A percentile compares a stretch with the other conserved stretches of the same genome.
These are phyloP conservation scores for Kickxella alabastrina DNA, from an alignment of 192 early-diverging fungal genomes.

Conservation along the genomic window DNA sequence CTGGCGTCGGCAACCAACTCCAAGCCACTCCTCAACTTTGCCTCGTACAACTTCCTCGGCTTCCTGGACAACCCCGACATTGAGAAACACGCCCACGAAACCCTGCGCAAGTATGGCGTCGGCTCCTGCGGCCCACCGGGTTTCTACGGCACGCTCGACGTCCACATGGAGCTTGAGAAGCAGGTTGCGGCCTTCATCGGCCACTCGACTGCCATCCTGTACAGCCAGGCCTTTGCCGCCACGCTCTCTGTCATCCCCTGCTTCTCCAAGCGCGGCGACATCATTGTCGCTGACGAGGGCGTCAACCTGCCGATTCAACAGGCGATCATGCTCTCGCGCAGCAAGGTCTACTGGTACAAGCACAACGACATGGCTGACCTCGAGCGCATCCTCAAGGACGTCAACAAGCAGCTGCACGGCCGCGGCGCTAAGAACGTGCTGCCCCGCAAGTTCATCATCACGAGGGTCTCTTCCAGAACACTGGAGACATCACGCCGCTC, in stretches of 20 bases:
- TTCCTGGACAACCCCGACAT: conserved; percentile 68
- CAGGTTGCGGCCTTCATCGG: conserved; percentile 82
- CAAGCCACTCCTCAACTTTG: conserved; percentile 65
- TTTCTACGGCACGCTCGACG: conserved; percentile 93
- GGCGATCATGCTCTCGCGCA: conserved; percentile 85
- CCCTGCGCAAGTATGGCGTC: conserved; percentile 89
- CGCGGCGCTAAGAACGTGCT: conserved; percentile 71
- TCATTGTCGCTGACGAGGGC: conserved; percentile 90
- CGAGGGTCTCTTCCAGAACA: conserved; percentile 86
- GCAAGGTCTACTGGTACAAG: conserved; percentile 84
- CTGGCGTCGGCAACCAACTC: conserved; percentile 39
- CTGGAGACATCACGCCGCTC: conserved; percentile 82
- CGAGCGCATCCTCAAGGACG: conserved; percentile 75
- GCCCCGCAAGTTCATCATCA: conserved; percentile 90
- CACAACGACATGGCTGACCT: conserved; percentile 97
- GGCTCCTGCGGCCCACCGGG: conserved; percentile 94
- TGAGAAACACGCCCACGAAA: conserved; percentile 78
- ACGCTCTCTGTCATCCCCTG: conserved; percentile 90
- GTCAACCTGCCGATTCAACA: conserved; percentile 86
- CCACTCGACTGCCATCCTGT: conserved; percentile 82
- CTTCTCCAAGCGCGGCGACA: conserved; percentile 94
- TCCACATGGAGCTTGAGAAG: conserved; percentile 90
- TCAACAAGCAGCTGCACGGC: conserved; percentile 60
- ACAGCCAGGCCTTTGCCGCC: conserved; percentile 92
- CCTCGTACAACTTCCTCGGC: conserved; percentile 85